A percentile compares a stretch with the other conserved stretches of the same genome.
phyloP scores from a whole-genome alignment of 1,139 yeast species.

The Saccharomycopsis hybrid region DNA sequence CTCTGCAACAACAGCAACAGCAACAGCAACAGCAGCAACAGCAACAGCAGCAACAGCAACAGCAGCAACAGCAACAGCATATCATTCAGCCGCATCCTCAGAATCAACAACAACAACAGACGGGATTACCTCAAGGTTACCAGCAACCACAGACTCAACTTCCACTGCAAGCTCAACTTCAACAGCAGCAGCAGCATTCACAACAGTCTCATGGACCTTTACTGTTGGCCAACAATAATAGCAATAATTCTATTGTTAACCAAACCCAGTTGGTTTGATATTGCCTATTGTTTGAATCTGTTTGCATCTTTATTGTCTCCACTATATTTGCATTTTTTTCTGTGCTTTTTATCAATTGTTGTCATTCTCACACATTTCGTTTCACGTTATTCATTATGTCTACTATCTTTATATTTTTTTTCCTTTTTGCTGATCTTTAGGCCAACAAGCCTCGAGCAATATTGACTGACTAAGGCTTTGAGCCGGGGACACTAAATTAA shows the following conservation, averaged over 20 bases:
- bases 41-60: background rate
- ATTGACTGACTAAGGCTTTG: background rate
- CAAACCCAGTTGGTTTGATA: no score
- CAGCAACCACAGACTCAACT: background rate
- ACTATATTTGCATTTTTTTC: background rate
- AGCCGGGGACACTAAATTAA: no score
- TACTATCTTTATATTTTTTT: background rate
- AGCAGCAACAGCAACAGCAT: slow-evolving; percentile 3
- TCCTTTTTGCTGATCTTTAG: background rate
- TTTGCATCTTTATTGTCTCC: no score
- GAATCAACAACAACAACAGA: slow-evolving; percentile 1
- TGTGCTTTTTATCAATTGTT: background rate
- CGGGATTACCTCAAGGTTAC: no score
- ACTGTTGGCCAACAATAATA: no score
- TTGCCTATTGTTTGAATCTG: no score
- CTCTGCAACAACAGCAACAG: slow-evolving; percentile 6
- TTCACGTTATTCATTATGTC: background rate
- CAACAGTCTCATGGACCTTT: slow-evolving; percentile 2
- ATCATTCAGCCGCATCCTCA: background rate
- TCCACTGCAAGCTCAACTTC: slow-evolving; percentile 3
- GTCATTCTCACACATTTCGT: background rate
- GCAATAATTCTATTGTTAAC: no score
- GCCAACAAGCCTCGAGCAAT: background rate
- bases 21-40: slow-evolving; percentile 9
- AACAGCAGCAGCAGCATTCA: slow-evolving; percentile 7